Evolutionary conservation across 345 rosid genomes (phyloP).

Genomic region (Lumnitzera littorea): DNA sequence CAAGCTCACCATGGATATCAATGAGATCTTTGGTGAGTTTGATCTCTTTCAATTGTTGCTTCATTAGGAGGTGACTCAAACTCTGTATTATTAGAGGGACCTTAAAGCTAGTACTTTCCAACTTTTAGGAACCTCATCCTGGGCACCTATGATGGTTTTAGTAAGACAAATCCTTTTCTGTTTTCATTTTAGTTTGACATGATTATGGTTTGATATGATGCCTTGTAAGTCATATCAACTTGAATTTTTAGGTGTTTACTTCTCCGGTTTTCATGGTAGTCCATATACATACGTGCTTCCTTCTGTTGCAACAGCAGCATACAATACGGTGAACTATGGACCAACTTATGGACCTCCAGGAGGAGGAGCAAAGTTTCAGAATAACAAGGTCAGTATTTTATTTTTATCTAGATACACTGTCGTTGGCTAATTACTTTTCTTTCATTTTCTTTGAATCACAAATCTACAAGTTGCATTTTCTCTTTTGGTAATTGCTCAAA

Average conservation of each 20-base stretch:
- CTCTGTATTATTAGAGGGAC: too few relatives aligned
- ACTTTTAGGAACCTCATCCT: not conserved
- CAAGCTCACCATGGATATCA: too few relatives aligned
- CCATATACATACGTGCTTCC: slow-evolving; percentile 57
- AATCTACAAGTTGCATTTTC: not conserved
- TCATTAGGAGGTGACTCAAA: too few relatives aligned
- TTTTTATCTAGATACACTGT: slow-evolving; percentile 11
- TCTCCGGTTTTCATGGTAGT: slow-evolving; percentile 70
- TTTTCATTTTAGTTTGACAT: slow-evolving; percentile 8
- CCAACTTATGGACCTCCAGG: slow-evolving; percentile 65
- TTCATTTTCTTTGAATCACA: not conserved
- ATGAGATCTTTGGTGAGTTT: too few relatives aligned
- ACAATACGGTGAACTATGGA: slow-evolving; percentile 47
- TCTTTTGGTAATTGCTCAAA: too few relatives aligned
- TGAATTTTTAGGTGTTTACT: slow-evolving; percentile 53
- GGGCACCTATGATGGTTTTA: not conserved
- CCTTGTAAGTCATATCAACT: slow-evolving; percentile 40
- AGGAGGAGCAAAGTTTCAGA: slow-evolving; percentile 67
- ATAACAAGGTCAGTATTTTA: slow-evolving; percentile 61
- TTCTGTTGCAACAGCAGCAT: slow-evolving; percentile 72
- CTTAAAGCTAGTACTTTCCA: not conserved
- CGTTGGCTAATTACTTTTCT: not conserved
- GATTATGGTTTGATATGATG: slow-evolving; percentile 11
- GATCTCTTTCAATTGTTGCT: too few relatives aligned
- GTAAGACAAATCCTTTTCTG: slow-evolving; percentile 8